Evolutionary conservation across 148 eudicot genomes (phyloP), one percentile per base, ranked within the genome.

Genomic region (Heliosperma pusillum): DNA sequence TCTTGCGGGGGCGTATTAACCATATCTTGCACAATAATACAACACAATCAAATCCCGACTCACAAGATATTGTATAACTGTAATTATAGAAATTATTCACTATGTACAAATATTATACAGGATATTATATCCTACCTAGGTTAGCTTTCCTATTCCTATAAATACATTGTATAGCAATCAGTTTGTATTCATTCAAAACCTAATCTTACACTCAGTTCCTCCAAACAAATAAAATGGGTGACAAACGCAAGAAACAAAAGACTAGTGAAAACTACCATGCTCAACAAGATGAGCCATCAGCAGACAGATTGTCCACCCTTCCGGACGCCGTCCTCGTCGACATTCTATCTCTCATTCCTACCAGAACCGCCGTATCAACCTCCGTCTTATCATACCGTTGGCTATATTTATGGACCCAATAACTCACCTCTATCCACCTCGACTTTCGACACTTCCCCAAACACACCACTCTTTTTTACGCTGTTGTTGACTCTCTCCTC

Each of bases 321-420:
- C 73, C 73, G 0, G 73, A 70, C 60, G 30, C 7, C 36, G 11
- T 70, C 36, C 33, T 70, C 7, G 13, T 17, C 60, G 60, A 24
- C 33, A 70, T 70, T 4, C 29, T 70, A 4, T 70, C 73, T 5
- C 73, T 47, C 21, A 5, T 70, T n/a, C 60, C 60, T 19, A 70
- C 30, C 33, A 70, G 24, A 20, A 53, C 73, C 20, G 73, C 60
- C 4, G 60, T 70, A 36, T 7, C 73, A 13, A 70, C 62, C 74
- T 52, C 61, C 33, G 22, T 71, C 30, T 55, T 71, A 26, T 71
- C 74, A 30, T 42, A 27, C 4, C 74, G 74, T 7, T 71, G 62
- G 61, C 44, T 40, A 6, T 4, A 17, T 6, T 30, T 71, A 9
- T 50, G 74, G 74, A 71, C 61, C 10, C 22, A 50, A n/a, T n/a